Percentiles rank a stretch among this genome's conserved stretches.
Conservation (phyloP, 257 asterid species). For the Solanum phureja region DNA sequence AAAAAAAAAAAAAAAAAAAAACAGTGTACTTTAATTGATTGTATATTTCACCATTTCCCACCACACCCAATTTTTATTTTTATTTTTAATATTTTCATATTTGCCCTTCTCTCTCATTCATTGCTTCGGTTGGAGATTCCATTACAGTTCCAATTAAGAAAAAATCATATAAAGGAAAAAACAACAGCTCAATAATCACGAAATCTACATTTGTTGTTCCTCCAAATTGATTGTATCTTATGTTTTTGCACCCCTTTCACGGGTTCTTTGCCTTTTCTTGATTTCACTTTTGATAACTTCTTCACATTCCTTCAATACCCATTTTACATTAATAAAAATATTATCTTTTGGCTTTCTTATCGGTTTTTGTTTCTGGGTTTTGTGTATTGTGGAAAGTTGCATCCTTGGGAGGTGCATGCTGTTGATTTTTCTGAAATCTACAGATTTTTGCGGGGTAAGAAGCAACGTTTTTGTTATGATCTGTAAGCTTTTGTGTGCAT, state of each 20-base stretch:
- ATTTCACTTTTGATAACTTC: background rate
- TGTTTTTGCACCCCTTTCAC: background rate
- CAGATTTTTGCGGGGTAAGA: background rate
- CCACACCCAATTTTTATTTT: background rate
- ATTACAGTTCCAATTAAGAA: background rate
- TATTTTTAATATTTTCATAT: background rate
- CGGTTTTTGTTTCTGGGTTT: background rate
- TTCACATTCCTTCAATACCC: background rate
- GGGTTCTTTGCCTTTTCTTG: background rate
- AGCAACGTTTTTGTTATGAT: background rate
- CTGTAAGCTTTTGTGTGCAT: background rate
- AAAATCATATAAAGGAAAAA: background rate
- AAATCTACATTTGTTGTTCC: background rate
- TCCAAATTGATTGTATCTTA: background rate
- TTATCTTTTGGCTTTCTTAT: background rate
- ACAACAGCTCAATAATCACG: background rate
- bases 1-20: background rate
- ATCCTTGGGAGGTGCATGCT: background rate
- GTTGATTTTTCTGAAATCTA: background rate
- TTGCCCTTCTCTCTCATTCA: background rate
- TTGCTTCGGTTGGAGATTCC: conserved; percentile 2
- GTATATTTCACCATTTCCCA: background rate
- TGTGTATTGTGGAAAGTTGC: background rate
- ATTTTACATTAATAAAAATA: background rate
- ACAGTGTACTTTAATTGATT: background rate